Percentiles rank a stretch among this genome's conserved stretches.
Conservation (phyloP, 306 rosid species). For the Ammopiptanthus mongolicus region DNA sequence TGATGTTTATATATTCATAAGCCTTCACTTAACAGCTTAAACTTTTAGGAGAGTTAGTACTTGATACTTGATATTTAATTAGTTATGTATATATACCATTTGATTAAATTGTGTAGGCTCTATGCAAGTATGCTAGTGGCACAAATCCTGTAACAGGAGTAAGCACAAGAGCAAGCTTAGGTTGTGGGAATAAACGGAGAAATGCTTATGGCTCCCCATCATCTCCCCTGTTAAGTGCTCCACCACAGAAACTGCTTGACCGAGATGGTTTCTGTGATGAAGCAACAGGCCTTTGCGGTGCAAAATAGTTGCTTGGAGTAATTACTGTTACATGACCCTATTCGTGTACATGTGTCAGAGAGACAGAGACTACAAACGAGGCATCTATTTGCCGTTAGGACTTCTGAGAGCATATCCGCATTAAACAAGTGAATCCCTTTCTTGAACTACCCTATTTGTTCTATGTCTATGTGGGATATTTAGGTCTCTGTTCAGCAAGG, state of each 20-base stretch:
- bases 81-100: neutral
- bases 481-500: neutral
- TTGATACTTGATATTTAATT: neutral
- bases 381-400: slow-evolving; percentile 4
- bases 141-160: slow-evolving; percentile 50
- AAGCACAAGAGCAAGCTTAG: slow-evolving; percentile 52
- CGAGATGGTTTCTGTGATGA: slow-evolving; percentile 55
- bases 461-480: neutral
- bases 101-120: slow-evolving; percentile 30
- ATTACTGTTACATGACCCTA: neutral
- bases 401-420: slow-evolving; percentile 2
- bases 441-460: neutral
- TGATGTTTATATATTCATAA: neutral
- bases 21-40: neutral
- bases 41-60: neutral
- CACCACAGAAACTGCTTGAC: slow-evolving; percentile 61
- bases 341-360: neutral
- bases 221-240: slow-evolving; percentile 75
- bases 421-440: neutral
- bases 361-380: slow-evolving; percentile 10
- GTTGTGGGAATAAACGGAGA: slow-evolving; percentile 81
- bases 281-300: slow-evolving; percentile 67
- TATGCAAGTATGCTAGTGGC: slow-evolving; percentile 52
- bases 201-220: slow-evolving; percentile 62
- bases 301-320: slow-evolving; percentile 29